These are phyloP conservation scores for Kodamaea restingae DNA, from an alignment of 805 yeast species.

Conservation along the genomic window DNA sequence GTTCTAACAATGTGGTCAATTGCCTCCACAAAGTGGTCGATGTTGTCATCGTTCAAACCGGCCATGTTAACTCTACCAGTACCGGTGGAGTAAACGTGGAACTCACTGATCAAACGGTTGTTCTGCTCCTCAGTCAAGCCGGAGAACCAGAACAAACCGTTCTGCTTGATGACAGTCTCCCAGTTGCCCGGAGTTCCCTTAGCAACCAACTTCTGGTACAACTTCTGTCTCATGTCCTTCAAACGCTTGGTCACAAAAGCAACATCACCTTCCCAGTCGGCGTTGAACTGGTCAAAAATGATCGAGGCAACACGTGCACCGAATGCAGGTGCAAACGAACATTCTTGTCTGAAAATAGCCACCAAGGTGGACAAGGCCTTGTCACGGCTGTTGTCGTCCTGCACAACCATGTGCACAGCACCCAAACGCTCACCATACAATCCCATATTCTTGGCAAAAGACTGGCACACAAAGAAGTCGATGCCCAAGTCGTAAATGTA, in stretches of 20 bases:
- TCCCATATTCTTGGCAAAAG: slow-evolving; percentile 41
- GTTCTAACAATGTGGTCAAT: slow-evolving; percentile 35
- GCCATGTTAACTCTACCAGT: slow-evolving; percentile 45
- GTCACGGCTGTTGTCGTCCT: slow-evolving; percentile 14
- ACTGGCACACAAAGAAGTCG: slow-evolving; percentile 31
- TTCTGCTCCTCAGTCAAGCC: slow-evolving; percentile 36
- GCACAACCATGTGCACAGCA: slow-evolving; percentile 30
- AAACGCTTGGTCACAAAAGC: slow-evolving; percentile 28
- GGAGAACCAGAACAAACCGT: slow-evolving; percentile 44
- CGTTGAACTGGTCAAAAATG: slow-evolving; percentile 5
- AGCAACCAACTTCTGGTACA: slow-evolving; percentile 26
- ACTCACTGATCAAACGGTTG: slow-evolving; percentile 26
- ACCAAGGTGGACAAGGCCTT: slow-evolving; percentile 26
- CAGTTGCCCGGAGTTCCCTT: slow-evolving; percentile 43
- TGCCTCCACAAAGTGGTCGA: slow-evolving; percentile 34
- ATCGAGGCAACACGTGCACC: slow-evolving; percentile 41
- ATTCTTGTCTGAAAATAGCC: slow-evolving; percentile 34
- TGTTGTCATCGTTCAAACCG: slow-evolving; percentile 37
- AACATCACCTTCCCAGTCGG: slow-evolving; percentile 37
- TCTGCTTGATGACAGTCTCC: slow-evolving; percentile 32
- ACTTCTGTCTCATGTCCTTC: slow-evolving; percentile 25
- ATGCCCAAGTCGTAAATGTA: slow-evolving; percentile 25
- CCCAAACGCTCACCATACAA: slow-evolving; percentile 40
- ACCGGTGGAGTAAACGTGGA: slow-evolving; percentile 36
- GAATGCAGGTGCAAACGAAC: slow-evolving; percentile 45